Conservation (phyloP, 257 asterid genomes). For the Hygrophila difformis region DNA sequence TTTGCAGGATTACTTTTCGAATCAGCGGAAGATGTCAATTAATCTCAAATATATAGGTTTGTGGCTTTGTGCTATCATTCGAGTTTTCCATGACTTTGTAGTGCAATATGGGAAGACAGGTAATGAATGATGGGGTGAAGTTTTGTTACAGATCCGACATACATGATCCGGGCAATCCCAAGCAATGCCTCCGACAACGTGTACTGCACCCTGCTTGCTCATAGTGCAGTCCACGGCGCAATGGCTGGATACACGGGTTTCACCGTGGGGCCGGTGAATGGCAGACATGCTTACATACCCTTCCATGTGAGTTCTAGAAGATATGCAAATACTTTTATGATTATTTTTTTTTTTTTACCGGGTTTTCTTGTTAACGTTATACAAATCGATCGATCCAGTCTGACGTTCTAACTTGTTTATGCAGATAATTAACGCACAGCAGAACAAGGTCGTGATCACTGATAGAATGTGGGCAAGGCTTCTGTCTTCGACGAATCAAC, state of each 20-base stretch:
- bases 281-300: constrained; percentile 71
- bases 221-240: constrained; percentile 91
- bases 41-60: constrained; percentile 85
- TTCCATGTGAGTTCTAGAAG: constrained; percentile 66
- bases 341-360: no score
- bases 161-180: constrained; percentile 88
- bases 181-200: constrained; percentile 89
- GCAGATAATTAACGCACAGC: constrained; percentile 70
- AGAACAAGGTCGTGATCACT: constrained; percentile 77
- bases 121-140: background rate
- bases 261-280: constrained; percentile 68
- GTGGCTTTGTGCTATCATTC: no score
- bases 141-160: constrained; percentile 63
- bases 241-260: constrained; percentile 95
- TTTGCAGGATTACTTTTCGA: constrained; percentile 63
- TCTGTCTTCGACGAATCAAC: constrained; percentile 86
- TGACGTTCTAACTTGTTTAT: background rate
- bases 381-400: no score
- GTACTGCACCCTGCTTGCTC: constrained; percentile 92
- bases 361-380: no score
- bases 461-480: constrained; percentile 99
- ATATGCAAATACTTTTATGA: no score
- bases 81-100: no score
- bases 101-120: no score
- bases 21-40: constrained; percentile 48